A percentile compares a stretch with the other conserved stretches of the same genome.
phyloP scores from a whole-genome alignment of 75 land plant genomes.

The Pinus tabuliformis region DNA sequence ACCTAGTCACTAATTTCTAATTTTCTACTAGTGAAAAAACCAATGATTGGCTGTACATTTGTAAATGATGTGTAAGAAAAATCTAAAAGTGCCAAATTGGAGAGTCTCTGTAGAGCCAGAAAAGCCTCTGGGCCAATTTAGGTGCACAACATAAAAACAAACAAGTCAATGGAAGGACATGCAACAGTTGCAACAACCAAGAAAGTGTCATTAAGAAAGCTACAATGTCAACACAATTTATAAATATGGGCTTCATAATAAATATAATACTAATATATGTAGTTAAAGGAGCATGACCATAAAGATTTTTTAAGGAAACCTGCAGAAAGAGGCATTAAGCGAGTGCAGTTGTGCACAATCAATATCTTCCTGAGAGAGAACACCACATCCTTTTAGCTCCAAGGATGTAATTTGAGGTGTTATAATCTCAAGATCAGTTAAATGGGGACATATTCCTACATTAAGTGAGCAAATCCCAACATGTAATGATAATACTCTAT shows the following conservation, averaged over 20 bases:
- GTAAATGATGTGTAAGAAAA: too few species aligned
- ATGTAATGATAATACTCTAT: conserved; percentile 15
- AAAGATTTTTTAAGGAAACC: conserved; percentile 27
- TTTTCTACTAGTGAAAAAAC: too few species aligned
- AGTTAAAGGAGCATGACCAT: background rate
- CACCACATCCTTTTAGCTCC: conserved; percentile 94
- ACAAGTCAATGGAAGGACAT: too few species aligned
- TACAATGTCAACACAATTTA: background rate
- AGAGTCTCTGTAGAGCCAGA: too few species aligned
- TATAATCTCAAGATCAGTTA: conserved; percentile 55
- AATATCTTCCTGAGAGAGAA: conserved; percentile 63
- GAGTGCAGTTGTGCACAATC: conserved; percentile 69
- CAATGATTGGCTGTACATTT: too few species aligned
- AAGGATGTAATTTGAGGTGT: conserved; percentile 68
- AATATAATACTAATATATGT: background rate
- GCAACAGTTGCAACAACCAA: too few species aligned
- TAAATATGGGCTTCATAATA: background rate
- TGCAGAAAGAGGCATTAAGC: conserved; percentile 96
- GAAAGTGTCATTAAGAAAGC: too few species aligned
- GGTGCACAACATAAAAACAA: too few species aligned
- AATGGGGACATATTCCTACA: conserved; percentile 92
- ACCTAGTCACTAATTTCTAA: too few species aligned
- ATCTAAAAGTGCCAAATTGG: too few species aligned
- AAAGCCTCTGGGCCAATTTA: too few species aligned
- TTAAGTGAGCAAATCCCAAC: conserved; percentile 84